Evolutionary conservation across 768 basidiomycete species (phyloP).

Genomic region (Neoboletus brunneissimus): DNA sequence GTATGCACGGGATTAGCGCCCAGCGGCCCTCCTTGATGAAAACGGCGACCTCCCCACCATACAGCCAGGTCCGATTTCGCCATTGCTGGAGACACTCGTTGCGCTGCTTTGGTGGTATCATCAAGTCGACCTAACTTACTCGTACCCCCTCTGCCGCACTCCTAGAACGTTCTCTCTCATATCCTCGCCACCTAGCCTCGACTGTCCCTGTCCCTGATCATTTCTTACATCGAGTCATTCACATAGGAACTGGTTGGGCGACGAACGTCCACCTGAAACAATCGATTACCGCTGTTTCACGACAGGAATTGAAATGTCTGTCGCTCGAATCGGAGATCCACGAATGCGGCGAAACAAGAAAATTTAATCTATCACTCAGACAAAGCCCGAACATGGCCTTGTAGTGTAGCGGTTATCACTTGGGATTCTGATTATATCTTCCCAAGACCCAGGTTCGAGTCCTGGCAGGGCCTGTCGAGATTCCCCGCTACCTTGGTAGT

Average conservation of each 20-base stretch:
- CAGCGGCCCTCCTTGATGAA: not conserved
- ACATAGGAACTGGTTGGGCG: no score
- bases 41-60: not conserved
- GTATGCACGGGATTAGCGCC: not conserved
- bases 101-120: no score
- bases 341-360: not conserved
- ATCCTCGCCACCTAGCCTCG: not conserved
- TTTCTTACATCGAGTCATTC: not conserved
- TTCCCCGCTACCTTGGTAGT: no score
- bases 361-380: not conserved
- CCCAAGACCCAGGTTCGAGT: constrained; percentile 33
- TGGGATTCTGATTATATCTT: constrained; percentile 36
- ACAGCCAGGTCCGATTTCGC: not conserved
- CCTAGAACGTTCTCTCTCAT: not conserved
- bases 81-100: not conserved
- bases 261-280: not conserved
- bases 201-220: no score
- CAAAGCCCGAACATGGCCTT: constrained; percentile 8
- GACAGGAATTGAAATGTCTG: no score
- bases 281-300: not conserved
- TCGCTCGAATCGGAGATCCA: not conserved
- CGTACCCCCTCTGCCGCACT: no score
- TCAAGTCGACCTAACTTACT: no score
- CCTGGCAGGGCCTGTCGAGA: constrained; percentile 24
- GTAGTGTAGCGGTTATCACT: constrained; percentile 43